Evolutionary conservation across 768 basidiomycete species (phyloP), one percentile per base, ranked within the genome.

Genomic region (Pleurotus tuoliensis): DNA sequence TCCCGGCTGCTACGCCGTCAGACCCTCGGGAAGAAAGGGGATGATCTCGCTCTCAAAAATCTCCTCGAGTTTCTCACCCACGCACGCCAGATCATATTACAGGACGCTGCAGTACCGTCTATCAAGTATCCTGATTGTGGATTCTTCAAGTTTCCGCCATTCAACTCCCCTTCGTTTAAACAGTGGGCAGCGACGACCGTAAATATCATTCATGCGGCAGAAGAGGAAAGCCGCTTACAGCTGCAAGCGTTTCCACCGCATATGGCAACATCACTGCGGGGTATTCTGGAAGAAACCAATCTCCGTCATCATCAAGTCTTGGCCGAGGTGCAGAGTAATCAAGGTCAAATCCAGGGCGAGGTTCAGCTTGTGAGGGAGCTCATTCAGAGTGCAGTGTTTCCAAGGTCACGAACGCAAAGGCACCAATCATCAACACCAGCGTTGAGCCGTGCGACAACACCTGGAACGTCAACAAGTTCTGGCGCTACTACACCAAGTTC

Each of bases 61-160:
- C 71, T 74, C 51, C 64, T 69, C 1, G 30, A 52, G 0, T 40
- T 71, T 1, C 58, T 76, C 0, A 8, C 45, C 1, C 62, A 63
- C 56, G 50, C 74, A 0, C 65, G 60, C 8, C 50, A 25, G 1
- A 62, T 74, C n/a, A 58, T 75, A 1, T 62, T 75, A 4, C 71
- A 75, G 62, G 73, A 75, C 48, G 57, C 62, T 1, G 72, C 72
- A 1, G 47, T 73, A 15, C 59, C 74, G 0, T 71, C 54, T 27
- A 20, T 34, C 0, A 25, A 48, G 0, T 37, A 69, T 51, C 69
- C 70, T 0, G n/a, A 62, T 2, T 45, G 56, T 8, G 34, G 60
- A 0, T 38, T 74, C 3, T 74, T 69, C 47, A 48, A 60, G 1
- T 68, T 51, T 38, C 18, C 61, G 0, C 70, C 68, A 0, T 72